Evolutionary conservation across 2,329 filamentous ascomycete species (phyloP).

Genomic region (Venturia carpophila): DNA sequence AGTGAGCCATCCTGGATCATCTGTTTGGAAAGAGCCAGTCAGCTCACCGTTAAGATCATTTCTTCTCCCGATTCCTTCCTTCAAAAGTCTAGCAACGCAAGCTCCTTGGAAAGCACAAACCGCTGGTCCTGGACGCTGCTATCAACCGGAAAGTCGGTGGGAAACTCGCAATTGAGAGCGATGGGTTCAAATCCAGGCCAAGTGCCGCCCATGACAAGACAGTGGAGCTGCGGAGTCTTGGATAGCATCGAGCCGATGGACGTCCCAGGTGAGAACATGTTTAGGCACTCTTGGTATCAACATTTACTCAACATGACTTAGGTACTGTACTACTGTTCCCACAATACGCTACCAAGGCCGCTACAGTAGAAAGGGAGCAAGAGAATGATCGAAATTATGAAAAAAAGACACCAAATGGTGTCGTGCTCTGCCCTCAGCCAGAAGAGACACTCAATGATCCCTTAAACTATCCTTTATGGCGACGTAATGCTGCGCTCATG

Average conservation of each 20-base stretch:
- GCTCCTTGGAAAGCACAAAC: not conserved
- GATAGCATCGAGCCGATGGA: not conserved
- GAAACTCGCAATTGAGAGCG: not conserved
- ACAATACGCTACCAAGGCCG: not conserved
- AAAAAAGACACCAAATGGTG: slow-evolving; percentile 75
- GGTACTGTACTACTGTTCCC: slow-evolving; percentile 6
- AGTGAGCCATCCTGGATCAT: not conserved
- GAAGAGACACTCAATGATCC: slow-evolving; percentile 88
- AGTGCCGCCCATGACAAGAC: not conserved
- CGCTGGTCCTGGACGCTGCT: no score
- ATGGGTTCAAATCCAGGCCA: not conserved
- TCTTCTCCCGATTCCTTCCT: not conserved
- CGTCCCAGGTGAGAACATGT: not conserved
- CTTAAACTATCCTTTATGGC: slow-evolving; percentile 80
- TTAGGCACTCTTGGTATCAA: not conserved
- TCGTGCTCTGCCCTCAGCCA: slow-evolving; percentile 85
- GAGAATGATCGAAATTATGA: not conserved
- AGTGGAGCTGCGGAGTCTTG: slow-evolving; percentile 3
- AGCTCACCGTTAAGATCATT: not conserved
- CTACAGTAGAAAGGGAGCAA: not conserved
- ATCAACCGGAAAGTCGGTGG: no score
- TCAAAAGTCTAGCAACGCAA: not conserved
- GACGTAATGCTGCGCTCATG: slow-evolving; percentile 69
- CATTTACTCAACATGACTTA: not conserved
- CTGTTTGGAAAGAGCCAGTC: not conserved